These are phyloP conservation scores for Ceratobasidium sp. DNA, from an alignment of 1,284 basidiomycete genomes.

Conservation along the genomic window DNA sequence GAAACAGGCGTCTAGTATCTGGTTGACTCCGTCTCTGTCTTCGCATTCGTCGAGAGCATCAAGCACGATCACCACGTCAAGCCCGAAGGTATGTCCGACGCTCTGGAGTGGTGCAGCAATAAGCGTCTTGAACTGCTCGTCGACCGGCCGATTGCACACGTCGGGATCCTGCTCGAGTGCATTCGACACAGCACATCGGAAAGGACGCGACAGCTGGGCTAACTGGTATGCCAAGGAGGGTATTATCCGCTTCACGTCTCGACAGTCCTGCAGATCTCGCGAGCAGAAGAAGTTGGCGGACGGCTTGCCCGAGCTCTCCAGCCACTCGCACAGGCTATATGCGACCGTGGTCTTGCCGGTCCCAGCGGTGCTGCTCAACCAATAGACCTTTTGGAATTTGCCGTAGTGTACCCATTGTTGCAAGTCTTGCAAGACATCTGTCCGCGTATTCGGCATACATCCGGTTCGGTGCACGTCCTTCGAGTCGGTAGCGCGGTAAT, in stretches of 20 bases:
- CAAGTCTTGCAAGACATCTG: not conserved
- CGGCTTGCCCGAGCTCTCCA: not conserved
- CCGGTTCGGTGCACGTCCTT: too few species aligned
- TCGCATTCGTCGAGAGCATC: not conserved
- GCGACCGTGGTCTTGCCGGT: not conserved
- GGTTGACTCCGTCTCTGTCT: not conserved
- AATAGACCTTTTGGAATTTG: not conserved
- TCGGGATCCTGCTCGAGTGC: not conserved
- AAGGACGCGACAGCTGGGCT: too few species aligned
- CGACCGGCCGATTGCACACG: not conserved
- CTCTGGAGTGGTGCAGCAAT: not conserved
- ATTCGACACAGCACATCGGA: too few species aligned
- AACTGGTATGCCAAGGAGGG: too few species aligned
- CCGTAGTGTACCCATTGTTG: not conserved
- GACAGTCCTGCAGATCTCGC: not conserved
- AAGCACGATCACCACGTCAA: not conserved
- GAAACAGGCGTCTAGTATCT: not conserved
- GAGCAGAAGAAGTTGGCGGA: conserved; percentile 22
- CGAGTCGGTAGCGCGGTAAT: too few species aligned
- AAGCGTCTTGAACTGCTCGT: not conserved
- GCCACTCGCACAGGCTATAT: conserved; percentile 6
- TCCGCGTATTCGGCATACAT: too few species aligned
- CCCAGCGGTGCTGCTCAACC: conserved; percentile 16
- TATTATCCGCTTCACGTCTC: too few species aligned
- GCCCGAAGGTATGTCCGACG: not conserved